Percentiles rank a stretch among this genome's conserved stretches.
phyloP scores from a whole-genome alignment of 371 early-diverging fungal genomes.

The Dichotomocladium elegans region DNA sequence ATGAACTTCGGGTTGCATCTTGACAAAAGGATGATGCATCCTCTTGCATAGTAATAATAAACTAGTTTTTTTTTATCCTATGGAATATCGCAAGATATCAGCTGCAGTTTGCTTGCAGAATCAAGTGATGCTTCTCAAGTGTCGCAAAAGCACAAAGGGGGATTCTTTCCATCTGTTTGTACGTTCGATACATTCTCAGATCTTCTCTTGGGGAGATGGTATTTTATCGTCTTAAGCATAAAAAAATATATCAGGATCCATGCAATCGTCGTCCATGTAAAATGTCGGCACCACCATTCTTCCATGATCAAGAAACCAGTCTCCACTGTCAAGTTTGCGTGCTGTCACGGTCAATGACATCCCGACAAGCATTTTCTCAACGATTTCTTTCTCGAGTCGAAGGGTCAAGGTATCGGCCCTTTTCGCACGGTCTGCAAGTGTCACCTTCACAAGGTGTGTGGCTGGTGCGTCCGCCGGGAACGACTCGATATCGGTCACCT shows the following conservation, averaged over 20 bases:
- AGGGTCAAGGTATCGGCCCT: slow-evolving; percentile 13
- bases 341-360: slow-evolving; percentile 37
- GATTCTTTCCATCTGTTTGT: background rate
- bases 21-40: too few relatives aligned
- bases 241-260: slow-evolving; percentile 6
- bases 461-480: slow-evolving; percentile 7
- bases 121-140: too few relatives aligned
- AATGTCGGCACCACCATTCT: slow-evolving; percentile 40
- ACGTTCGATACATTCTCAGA: too few relatives aligned
- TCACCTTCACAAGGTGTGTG: slow-evolving; percentile 14
- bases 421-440: slow-evolving; percentile 14
- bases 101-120: too few relatives aligned
- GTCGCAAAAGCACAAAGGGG: background rate
- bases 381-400: slow-evolving; percentile 25
- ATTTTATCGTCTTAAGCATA: background rate
- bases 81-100: too few relatives aligned
- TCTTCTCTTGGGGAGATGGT: too few relatives aligned
- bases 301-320: slow-evolving; percentile 39
- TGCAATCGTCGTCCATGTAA: slow-evolving; percentile 37
- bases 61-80: too few relatives aligned
- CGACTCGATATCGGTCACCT: slow-evolving; percentile 9
- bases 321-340: slow-evolving; percentile 28
- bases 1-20: too few relatives aligned
- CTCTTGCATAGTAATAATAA: too few relatives aligned
- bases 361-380: slow-evolving; percentile 21